These are phyloP conservation scores for Epithele typhae DNA, from an alignment of 768 basidiomycete genomes.

Conservation along the genomic window DNA sequence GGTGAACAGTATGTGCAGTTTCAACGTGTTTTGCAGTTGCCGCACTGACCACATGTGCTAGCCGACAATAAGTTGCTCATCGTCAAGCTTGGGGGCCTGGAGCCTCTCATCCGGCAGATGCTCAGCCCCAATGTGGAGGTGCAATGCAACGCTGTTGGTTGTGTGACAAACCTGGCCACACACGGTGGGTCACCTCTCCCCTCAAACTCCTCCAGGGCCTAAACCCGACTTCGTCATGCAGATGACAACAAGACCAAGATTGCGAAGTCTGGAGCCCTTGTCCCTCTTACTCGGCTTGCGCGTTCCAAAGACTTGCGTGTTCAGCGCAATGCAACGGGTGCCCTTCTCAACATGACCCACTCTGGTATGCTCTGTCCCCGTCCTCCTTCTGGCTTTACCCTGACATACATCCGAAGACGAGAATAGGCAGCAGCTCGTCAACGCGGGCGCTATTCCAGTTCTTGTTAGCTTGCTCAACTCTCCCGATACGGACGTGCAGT, in stretches of 20 bases:
- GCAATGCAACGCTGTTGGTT: slow-evolving; percentile 99
- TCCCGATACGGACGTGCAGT: slow-evolving; percentile 98
- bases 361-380: slow-evolving; percentile 56
- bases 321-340: slow-evolving; percentile 97
- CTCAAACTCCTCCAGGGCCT: neutral
- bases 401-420: slow-evolving; percentile 59
- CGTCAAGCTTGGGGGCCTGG: slow-evolving; percentile 94
- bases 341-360: slow-evolving; percentile 98
- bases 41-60: slow-evolving; percentile 28
- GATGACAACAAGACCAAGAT: slow-evolving; percentile 99
- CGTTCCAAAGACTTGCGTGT: slow-evolving; percentile 99
- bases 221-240: slow-evolving; percentile 26
- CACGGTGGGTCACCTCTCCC: slow-evolving; percentile 62
- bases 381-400: neutral
- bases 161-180: slow-evolving; percentile 97
- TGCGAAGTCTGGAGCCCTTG: slow-evolving; percentile 97
- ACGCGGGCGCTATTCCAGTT: slow-evolving; percentile 97
- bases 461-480: slow-evolving; percentile 92
- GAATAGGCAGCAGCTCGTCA: slow-evolving; percentile 97
- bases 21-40: slow-evolving; percentile 10
- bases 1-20: slow-evolving; percentile 83
- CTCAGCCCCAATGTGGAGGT: slow-evolving; percentile 98
- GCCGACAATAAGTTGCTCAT: slow-evolving; percentile 99
- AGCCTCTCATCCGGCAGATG: slow-evolving; percentile 98
- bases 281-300: slow-evolving; percentile 92